Conservation (phyloP, 1,284 basidiomycete species). For the Ceratobasidium sp. region DNA sequence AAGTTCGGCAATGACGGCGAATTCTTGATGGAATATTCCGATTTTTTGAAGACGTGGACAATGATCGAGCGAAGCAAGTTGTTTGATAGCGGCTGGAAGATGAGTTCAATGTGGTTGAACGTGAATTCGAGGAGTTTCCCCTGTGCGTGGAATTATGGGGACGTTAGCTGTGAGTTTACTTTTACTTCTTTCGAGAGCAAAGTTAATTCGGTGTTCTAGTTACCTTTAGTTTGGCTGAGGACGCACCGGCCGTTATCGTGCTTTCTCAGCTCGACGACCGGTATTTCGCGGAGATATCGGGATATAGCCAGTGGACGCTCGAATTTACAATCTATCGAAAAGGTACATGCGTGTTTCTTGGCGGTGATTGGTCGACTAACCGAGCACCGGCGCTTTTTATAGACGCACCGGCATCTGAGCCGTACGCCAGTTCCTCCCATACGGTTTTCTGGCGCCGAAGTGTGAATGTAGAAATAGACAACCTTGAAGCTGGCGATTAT, state of each 20-base stretch:
- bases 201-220: conserved; percentile 53
- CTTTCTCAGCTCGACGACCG: conserved; percentile 63
- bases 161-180: conserved; percentile 60
- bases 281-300: conserved; percentile 59
- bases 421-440: conserved; percentile 56
- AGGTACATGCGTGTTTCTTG: conserved; percentile 51
- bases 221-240: conserved; percentile 58
- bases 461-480: conserved; percentile 57
- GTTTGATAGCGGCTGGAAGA: conserved; percentile 62
- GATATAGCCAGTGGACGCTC: conserved; percentile 56
- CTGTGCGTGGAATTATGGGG: conserved; percentile 62
- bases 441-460: conserved; percentile 56
- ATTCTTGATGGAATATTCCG: conserved; percentile 67
- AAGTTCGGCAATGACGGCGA: conserved; percentile 64
- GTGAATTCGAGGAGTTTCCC: conserved; percentile 56
- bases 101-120: conserved; percentile 63
- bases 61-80: conserved; percentile 61
- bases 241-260: conserved; percentile 60
- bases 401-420: conserved; percentile 49
- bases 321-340: conserved; percentile 63
- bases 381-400: background rate
- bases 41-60: conserved; percentile 62
- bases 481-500: conserved; percentile 62
- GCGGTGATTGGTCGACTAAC: background rate
- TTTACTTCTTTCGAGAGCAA: background rate